Evolutionary conservation across 257 asterid species (phyloP).

Genomic region (Solanum sejunctum): DNA sequence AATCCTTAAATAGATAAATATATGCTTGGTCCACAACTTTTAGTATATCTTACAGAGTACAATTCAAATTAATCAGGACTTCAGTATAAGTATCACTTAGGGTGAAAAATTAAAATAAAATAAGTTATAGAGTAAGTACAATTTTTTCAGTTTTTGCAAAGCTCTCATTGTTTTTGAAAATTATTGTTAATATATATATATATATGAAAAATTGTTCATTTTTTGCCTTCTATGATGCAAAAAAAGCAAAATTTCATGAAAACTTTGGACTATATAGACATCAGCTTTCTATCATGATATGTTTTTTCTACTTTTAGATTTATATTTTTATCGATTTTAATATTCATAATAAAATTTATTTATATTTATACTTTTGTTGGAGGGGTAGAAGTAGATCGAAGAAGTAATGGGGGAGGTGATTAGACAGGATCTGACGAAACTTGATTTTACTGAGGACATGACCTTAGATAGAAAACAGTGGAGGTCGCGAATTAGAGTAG

Average conservation of each 20-base stretch:
- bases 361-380: too few relatives aligned
- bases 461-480: too few relatives aligned
- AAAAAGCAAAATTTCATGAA: neutral
- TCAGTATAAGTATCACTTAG: neutral
- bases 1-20: neutral
- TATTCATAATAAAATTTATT: too few relatives aligned
- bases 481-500: too few relatives aligned
- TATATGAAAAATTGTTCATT: neutral
- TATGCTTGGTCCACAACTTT: neutral
- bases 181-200: neutral
- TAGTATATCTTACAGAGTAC: neutral
- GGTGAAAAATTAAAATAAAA: neutral
- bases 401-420: too few relatives aligned
- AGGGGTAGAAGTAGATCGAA: too few relatives aligned
- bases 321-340: too few relatives aligned
- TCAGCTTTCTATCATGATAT: too few relatives aligned
- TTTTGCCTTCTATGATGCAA: neutral
- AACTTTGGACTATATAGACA: too few relatives aligned
- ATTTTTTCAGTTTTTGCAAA: neutral
- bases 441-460: too few relatives aligned
- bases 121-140: neutral
- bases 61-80: neutral
- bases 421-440: too few relatives aligned
- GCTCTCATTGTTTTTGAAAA: neutral
- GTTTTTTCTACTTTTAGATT: too few relatives aligned